Evolutionary conservation across 139 green algal genomes (phyloP), one percentile per base, ranked within the genome.

Genomic region (Asterochloris erici): DNA sequence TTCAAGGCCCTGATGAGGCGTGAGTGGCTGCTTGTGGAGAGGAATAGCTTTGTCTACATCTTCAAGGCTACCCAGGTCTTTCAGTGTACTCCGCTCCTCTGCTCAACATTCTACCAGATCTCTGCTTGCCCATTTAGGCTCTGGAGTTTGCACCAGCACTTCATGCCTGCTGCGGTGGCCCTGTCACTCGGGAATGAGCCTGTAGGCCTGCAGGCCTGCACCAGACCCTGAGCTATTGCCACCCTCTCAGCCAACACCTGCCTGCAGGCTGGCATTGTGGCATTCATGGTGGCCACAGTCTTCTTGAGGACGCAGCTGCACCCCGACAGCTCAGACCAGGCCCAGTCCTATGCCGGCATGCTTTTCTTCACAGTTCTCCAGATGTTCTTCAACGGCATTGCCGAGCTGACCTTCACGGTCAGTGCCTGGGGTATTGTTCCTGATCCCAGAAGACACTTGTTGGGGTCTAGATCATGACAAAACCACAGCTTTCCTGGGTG

Each of bases 351-450:
- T 81, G 74, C 90, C 4, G 84, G 73, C 68, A 80, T 83, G 19
- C 66, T 87, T 6, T 92, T 94, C 85, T 94, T 88, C 85, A 73
- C 68, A 17, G 19, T 89, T 83, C 47, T 81, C 68, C 74, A 84
- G 26, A 87, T 90, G 82, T 70, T 89, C 71, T 89, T 89, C 85
- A 89, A 85, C 64, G 87, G 83, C 0, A 79, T 83, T 74, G 73
- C 78, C 23, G 83, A 84, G 62, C 77, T 84, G 83, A 78, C 78
- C 71, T 79, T 86, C 80, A 68, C 70, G 70, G 80, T 84, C n/a
- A 73, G 61, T 21, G 11, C n/a, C 26, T 74, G 74, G n/a, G n/a
- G 13, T 64, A 12, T 21, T 71, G 66, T 21, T 4, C 9, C 17
- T 21, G 66, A 26, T 71, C 21, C 21, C 21, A 23, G 19, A 71